These are phyloP conservation scores for Dothidotthia symphoricarpi DNA, from an alignment of 2,329 filamentous ascomycete species.

Conservation along the genomic window DNA sequence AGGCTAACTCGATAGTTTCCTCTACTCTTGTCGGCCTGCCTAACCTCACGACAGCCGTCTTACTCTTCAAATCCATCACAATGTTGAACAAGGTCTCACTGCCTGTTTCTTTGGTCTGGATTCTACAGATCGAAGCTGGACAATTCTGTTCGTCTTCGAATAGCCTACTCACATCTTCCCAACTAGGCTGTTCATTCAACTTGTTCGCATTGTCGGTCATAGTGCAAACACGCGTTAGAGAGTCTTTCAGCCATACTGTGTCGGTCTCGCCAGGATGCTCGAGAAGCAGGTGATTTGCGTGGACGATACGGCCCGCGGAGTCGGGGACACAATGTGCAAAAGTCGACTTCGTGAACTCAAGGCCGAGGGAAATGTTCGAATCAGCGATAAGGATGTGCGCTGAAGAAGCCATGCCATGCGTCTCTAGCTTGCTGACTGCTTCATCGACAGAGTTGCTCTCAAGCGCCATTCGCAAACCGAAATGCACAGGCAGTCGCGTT, in stretches of 20 bases:
- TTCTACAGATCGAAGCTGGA: conserved; percentile 38
- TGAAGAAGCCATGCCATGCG: conserved; percentile 52
- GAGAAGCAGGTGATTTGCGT: conserved; percentile 47
- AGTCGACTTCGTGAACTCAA: conserved; percentile 49
- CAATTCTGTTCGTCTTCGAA: conserved; percentile 46
- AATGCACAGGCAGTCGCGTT: conserved; percentile 58
- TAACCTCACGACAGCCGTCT: conserved; percentile 28
- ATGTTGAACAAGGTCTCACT: conserved; percentile 40
- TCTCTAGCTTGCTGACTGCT: conserved; percentile 48
- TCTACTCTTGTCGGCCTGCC: conserved; percentile 34
- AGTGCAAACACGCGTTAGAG: conserved; percentile 35
- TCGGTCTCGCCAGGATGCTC: conserved; percentile 43
- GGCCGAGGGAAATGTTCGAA: conserved; percentile 45
- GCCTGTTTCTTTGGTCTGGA: conserved; percentile 24
- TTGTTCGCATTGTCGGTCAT: conserved; percentile 36
- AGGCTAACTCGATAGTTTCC: conserved; percentile 22
- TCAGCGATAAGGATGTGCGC: conserved; percentile 58
- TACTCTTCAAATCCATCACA: conserved; percentile 38
- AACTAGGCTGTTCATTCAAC: conserved; percentile 22
- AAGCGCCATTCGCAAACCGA: conserved; percentile 57
- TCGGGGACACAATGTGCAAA: conserved; percentile 38
- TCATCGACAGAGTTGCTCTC: conserved; percentile 51
- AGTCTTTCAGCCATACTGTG: conserved; percentile 47
- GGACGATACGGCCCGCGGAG: conserved; percentile 37
- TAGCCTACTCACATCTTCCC: conserved; percentile 31